Conservation (phyloP, 306 rosid species). For the Spatholobus suberectus region DNA sequence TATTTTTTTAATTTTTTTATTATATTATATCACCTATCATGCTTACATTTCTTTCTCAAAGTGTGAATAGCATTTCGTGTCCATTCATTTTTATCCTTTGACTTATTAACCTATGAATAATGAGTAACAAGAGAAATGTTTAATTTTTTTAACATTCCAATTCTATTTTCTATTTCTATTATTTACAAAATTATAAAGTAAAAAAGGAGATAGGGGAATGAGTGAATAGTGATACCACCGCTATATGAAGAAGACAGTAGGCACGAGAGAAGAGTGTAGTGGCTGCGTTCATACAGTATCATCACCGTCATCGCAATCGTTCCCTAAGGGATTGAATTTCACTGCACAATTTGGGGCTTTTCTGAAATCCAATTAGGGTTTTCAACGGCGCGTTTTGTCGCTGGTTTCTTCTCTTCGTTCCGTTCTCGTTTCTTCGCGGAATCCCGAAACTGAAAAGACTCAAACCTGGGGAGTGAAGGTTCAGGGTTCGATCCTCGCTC, state of each 20-base stretch:
- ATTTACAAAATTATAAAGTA: too few relatives aligned
- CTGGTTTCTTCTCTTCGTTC: constrained; percentile 9
- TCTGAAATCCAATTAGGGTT: constrained; percentile 42
- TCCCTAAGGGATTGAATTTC: not conserved
- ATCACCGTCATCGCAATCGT: not conserved
- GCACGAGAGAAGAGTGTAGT: not conserved
- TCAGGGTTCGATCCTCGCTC: constrained; percentile 58
- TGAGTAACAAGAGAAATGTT: too few relatives aligned
- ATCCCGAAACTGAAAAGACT: constrained; percentile 13
- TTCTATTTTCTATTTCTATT: too few relatives aligned
- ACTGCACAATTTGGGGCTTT: constrained; percentile 31
- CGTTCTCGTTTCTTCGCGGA: not conserved
- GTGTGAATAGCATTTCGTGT: too few relatives aligned
- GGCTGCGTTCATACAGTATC: constrained; percentile 3
- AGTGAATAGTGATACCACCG: not conserved
- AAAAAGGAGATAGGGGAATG: not conserved
- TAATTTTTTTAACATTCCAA: too few relatives aligned
- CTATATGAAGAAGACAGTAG: not conserved
- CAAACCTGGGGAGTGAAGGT: constrained; percentile 73
- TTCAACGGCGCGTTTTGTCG: not conserved
- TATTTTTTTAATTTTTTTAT: too few relatives aligned
- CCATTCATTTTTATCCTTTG: too few relatives aligned
- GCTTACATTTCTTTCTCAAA: too few relatives aligned
- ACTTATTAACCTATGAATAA: too few relatives aligned
- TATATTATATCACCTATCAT: too few relatives aligned